phyloP scores from a whole-genome alignment of 257 asterid species.

The Plantago ovata region DNA sequence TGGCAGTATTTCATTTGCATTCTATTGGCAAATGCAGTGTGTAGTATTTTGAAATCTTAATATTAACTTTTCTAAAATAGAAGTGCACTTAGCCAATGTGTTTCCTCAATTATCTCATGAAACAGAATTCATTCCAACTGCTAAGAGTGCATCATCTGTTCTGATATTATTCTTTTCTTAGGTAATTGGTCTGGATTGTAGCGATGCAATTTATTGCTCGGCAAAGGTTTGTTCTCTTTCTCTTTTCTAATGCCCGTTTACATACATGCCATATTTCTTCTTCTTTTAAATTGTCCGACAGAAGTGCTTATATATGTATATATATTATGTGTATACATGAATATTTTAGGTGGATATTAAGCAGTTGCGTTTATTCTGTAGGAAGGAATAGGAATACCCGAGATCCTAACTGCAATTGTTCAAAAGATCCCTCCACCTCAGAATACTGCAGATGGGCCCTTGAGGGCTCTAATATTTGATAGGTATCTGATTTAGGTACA shows the following conservation, averaged over 20 bases:
- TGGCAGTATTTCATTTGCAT: too few relatives aligned
- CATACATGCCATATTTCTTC: not conserved
- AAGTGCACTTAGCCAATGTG: too few relatives aligned
- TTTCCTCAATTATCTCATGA: too few relatives aligned
- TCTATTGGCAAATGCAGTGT: too few relatives aligned
- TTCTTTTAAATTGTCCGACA: not conserved
- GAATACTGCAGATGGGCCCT: slow-evolving; percentile 68
- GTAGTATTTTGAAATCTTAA: too few relatives aligned
- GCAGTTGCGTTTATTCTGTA: slow-evolving; percentile 33
- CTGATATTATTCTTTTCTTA: slow-evolving; percentile 33
- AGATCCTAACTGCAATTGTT: slow-evolving; percentile 78
- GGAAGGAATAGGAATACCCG: slow-evolving; percentile 91
- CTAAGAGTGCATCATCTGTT: slow-evolving; percentile 12
- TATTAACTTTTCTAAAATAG: too few relatives aligned
- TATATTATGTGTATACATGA: slow-evolving; percentile 4
- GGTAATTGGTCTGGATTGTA: slow-evolving; percentile 94
- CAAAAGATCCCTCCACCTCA: slow-evolving; percentile 83
- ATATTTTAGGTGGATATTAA: not conserved
- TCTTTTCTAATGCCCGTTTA: not conserved
- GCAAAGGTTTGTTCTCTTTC: slow-evolving; percentile 68
- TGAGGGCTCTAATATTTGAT: slow-evolving; percentile 98
- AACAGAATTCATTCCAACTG: slow-evolving; percentile 7
- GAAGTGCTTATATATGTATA: slow-evolving; percentile 4
- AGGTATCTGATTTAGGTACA: slow-evolving; percentile 78
- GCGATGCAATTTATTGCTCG: slow-evolving; percentile 84